phyloP scores from a whole-genome alignment of 345 rosid genomes.

The Bruguiera sexangula region DNA sequence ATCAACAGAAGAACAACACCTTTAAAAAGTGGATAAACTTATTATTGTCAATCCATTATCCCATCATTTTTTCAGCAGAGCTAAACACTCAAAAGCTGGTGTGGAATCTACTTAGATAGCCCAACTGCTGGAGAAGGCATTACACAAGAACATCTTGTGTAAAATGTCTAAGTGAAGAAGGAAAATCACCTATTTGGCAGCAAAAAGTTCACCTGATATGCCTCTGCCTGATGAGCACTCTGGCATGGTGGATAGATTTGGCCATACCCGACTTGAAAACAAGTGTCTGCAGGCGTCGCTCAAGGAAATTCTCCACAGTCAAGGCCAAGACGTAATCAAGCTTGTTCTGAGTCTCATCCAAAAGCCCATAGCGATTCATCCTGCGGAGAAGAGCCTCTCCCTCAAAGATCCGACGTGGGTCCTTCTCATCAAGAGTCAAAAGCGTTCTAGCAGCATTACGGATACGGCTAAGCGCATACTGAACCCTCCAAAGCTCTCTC shows the following conservation, averaged over 20 bases:
- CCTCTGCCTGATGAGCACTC: slow-evolving; percentile 27
- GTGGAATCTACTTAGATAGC: no score
- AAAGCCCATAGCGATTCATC: slow-evolving; percentile 23
- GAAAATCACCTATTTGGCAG: background rate
- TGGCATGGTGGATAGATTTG: slow-evolving; percentile 24
- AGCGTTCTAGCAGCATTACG: slow-evolving; percentile 26
- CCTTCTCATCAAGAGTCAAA: slow-evolving; percentile 25
- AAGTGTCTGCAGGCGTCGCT: slow-evolving; percentile 25
- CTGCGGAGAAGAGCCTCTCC: slow-evolving; percentile 27
- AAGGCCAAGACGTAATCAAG: slow-evolving; percentile 27
- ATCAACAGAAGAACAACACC: no score
- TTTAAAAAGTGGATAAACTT: no score
- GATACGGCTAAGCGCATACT: slow-evolving; percentile 25
- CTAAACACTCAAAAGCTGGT: no score
- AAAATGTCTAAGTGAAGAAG: background rate
- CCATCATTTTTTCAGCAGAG: no score
- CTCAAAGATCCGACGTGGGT: slow-evolving; percentile 23
- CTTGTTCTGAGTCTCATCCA: slow-evolving; percentile 29
- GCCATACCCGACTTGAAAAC: slow-evolving; percentile 28
- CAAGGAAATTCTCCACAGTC: slow-evolving; percentile 27
- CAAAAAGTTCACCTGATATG: slow-evolving; percentile 15
- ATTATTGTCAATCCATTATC: no score
- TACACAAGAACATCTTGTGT: background rate
- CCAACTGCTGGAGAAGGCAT: background rate
- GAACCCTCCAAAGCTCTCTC: slow-evolving; percentile 28